Conservation (phyloP, 306 rosid genomes). For the Quercus bicolor region DNA sequence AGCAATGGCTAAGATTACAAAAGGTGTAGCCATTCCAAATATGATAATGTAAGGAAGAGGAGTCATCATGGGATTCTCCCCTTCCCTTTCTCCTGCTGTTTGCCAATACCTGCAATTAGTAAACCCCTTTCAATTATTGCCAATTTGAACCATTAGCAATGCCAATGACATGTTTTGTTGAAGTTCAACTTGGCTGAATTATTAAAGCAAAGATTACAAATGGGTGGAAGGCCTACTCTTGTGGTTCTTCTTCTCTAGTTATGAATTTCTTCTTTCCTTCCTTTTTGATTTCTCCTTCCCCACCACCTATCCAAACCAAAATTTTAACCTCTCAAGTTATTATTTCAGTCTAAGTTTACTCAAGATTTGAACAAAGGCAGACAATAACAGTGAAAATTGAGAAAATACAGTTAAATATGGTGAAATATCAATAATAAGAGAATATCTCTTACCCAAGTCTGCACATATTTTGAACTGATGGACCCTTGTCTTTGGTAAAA, state of each 20-base stretch:
- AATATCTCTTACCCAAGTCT: conserved; percentile 44
- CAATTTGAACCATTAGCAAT: neutral
- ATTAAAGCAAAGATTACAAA: neutral
- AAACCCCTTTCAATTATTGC: neutral
- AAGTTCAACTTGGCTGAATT: neutral
- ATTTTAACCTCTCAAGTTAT: neutral
- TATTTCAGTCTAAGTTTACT: conserved; percentile 18
- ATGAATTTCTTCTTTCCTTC: conserved; percentile 80
- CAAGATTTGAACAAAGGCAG: neutral
- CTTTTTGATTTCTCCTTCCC: conserved; percentile 57
- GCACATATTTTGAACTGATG: conserved; percentile 56
- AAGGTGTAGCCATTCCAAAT: conserved; percentile 98
- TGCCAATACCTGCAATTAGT: conserved; percentile 76
- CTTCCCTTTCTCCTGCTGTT: conserved; percentile 94
- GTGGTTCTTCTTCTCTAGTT: conserved; percentile 90
- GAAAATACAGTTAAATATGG: neutral
- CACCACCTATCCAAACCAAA: conserved; percentile 56
- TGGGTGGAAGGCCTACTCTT: conserved; percentile 50
- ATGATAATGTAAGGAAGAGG: conserved; percentile 94
- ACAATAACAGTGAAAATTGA: neutral
- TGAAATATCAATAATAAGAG: neutral
- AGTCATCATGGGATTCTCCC: conserved; percentile 95
- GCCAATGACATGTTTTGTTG: neutral
- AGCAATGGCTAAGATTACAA: conserved; percentile 95
- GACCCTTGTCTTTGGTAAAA: conserved; percentile 30